These are phyloP conservation scores for Capronia epimyces DNA, from an alignment of 2,329 filamentous ascomycete genomes.

Conservation along the genomic window DNA sequence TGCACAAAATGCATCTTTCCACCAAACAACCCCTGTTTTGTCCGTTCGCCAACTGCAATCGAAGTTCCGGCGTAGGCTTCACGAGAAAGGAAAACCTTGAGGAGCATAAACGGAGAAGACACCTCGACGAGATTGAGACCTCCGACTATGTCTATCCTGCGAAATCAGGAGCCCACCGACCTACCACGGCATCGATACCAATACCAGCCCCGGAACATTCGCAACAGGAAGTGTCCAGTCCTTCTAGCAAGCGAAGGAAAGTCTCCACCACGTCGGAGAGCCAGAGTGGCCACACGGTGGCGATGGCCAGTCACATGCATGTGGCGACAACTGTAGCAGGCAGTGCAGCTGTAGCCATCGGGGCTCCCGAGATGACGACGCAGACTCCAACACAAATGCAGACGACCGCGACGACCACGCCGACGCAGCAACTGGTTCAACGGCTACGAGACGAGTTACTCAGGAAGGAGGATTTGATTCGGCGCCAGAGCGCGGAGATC, in stretches of 20 bases:
- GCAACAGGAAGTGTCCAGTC: too few species aligned
- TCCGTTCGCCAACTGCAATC: constrained; percentile 80
- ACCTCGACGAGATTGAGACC: constrained; percentile 37
- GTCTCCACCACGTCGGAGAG: too few species aligned
- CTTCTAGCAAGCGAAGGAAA: too few species aligned
- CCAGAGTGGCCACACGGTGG: too few species aligned
- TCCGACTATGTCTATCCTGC: constrained; percentile 1
- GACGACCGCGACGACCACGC: not conserved
- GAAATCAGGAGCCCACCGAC: not conserved
- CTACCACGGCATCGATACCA: not conserved
- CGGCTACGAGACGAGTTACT: constrained; percentile 13
- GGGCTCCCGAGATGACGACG: not conserved
- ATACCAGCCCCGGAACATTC: too few species aligned
- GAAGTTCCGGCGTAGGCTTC: constrained; percentile 81
- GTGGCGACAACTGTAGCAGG: too few species aligned
- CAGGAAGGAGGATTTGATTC: constrained; percentile 20
- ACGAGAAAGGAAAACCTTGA: constrained; percentile 90
- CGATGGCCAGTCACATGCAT: too few species aligned
- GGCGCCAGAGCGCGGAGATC: constrained; percentile 16
- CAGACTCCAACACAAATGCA: not conserved
- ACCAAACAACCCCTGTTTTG: constrained; percentile 77
- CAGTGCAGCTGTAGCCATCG: too few species aligned
- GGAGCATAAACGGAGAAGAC: constrained; percentile 87
- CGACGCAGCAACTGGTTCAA: constrained; percentile 8
- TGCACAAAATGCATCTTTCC: constrained; percentile 83